Base-by-base conservation (phyloP, 2,329 filamentous ascomycete species). In the Hymenotorrendiella dingleyae region DNA sequence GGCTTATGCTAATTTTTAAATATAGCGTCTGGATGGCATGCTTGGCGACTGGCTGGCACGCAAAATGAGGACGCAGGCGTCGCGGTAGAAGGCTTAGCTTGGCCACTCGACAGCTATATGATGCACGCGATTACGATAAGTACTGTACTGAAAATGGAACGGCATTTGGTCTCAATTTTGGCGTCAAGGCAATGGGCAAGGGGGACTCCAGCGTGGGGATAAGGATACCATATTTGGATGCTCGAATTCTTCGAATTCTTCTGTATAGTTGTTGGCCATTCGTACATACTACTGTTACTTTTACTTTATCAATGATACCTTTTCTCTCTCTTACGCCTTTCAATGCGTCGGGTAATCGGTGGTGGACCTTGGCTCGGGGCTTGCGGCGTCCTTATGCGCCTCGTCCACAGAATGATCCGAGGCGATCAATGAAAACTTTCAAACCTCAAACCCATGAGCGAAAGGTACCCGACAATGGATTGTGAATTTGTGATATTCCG, bases 21-120 rank as follows among this genome's bases (percentile, higher is more conserved):
- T 45, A 26, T 52, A 83, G 67, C 84, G 91, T 73, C 74, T 97
- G 53, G 91, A 98, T 66, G 80, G 85, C 16, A 81, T 95, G 77
- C 75, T 95, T 33, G 84, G 83, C 53, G 82, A 86, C 57, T 90
- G 87, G 82, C 71, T 94, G 57, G 74, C 85, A 62, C 69, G 82
- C 61, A 74, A 88, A 70, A 71, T 81, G 72, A 68, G 82, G 68
- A 48, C 53, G 9, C 57, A 56, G 42, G 42, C 46, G 17, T 54
- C 52, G 38, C 53, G 56, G 43, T 61, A 50, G 42, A 36, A 23
- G 16, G 23, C 32, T 11, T 29, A 22, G 10, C 17, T 12, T n/a
- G n/a, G n/a, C n/a, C n/a, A n/a, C 35, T 46, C 16, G 40, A 40
- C n/a, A 45, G 40, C 47, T 56, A 56, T 30, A 60, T 55, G 56